Base-by-base conservation (phyloP, 2,329 filamentous ascomycete genomes). In the Didymosphaeria variabile region DNA sequence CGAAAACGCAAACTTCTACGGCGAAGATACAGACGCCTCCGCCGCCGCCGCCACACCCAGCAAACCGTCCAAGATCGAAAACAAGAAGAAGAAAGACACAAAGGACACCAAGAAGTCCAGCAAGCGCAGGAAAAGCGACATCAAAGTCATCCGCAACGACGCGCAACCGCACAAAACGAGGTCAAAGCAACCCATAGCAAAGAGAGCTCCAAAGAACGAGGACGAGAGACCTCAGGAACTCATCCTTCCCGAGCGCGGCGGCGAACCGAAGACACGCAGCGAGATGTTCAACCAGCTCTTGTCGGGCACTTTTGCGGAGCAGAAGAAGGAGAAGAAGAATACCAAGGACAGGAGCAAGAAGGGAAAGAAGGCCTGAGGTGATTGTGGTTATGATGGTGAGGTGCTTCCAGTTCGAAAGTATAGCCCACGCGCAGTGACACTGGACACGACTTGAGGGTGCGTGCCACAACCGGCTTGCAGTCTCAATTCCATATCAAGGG, bases 241-340 rank as follows among this genome's bases (percentile, higher is more conserved):
- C 12, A 63, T 71, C 5, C 59, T 67, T 2, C 49, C 66, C 13
- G 47, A 66, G 45, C 50, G 59, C 4, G 65, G 61, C 7, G 55
- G 54, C 17, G 68, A 65, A 15, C 65, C 71, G 15, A 68, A 68
- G 51, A 68, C 71, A 5, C 67, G 65, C 9, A 71, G 67, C 46
- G 69, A 72, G 60, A 69, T 67, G 2, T 73, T 73, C 52, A 67
- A 64, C 13, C 67, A 66, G 34, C 53, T 72, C 17, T 57, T 72
- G 19, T 59, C 68, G 26, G 71, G 67, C 3, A 63, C 63, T 57
- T 58, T 65, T 21, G 44, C 56, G 23, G 61, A 63, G 61, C 57
- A 61, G 50, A 62, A 51, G 52, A 67, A 66, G 55, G 60, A 51
- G 26, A 65, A 62, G 57, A 52, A 47, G 31, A 31, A 53, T 3